A percentile compares a stretch with the other conserved stretches of the same genome.
These are phyloP conservation scores for Tetrapisispora fleetii DNA, from an alignment of 805 yeast species.

Conservation along the genomic window DNA sequence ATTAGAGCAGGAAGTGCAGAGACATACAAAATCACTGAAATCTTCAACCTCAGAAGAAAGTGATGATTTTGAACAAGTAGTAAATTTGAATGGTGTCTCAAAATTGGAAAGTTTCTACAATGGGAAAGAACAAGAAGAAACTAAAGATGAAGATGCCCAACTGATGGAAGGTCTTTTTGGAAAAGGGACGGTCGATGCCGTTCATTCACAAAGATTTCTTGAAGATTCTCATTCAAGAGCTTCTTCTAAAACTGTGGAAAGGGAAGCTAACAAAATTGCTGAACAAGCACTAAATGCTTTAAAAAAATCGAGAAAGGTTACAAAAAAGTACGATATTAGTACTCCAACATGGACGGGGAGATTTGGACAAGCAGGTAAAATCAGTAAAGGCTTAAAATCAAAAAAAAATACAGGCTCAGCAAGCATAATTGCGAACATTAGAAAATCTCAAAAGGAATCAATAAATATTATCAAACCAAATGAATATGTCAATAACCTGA, in stretches of 20 bases:
- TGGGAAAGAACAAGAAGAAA: slow-evolving; percentile 34
- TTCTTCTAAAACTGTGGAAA: slow-evolving; percentile 35
- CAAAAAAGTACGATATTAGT: slow-evolving; percentile 44
- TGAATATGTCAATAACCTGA: not conserved
- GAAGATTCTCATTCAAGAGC: slow-evolving; percentile 38
- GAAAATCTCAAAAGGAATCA: slow-evolving; percentile 12
- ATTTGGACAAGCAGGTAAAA: slow-evolving; percentile 74
- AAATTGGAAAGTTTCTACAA: slow-evolving; percentile 55
- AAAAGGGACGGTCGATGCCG: slow-evolving; percentile 55
- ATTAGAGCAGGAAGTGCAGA: slow-evolving; percentile 47
- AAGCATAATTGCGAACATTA: slow-evolving; percentile 18
- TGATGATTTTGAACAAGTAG: slow-evolving; percentile 62
- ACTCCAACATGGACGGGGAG: slow-evolving; percentile 96
- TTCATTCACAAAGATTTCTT: slow-evolving; percentile 70
- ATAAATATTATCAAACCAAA: not conserved
- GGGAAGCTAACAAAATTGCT: slow-evolving; percentile 52
- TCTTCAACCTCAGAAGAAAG: slow-evolving; percentile 32
- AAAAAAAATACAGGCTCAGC: slow-evolving; percentile 12
- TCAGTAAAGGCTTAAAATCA: slow-evolving; percentile 19
- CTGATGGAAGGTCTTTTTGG: slow-evolving; percentile 71
- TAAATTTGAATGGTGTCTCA: slow-evolving; percentile 61
- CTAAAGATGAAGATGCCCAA: slow-evolving; percentile 44
- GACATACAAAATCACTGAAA: slow-evolving; percentile 37
- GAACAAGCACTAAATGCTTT: slow-evolving; percentile 45
- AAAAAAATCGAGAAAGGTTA: slow-evolving; percentile 41